Conservation (phyloP, 2,329 filamentous ascomycete species). For the Kalmusia sp. region DNA sequence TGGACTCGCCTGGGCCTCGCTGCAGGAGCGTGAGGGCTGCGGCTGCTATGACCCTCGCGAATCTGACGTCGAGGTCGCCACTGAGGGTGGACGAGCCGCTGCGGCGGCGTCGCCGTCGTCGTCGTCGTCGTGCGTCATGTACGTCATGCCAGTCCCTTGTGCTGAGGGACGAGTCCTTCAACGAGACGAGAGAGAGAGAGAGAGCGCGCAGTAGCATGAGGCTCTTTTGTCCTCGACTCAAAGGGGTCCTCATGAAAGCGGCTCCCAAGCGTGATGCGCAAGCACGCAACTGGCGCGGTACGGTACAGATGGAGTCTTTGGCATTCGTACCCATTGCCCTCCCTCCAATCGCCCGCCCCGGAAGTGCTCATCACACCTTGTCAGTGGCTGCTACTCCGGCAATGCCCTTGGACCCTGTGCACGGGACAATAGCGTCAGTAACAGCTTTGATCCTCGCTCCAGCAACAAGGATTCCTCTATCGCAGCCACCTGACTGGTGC, state of each 20-base stretch:
- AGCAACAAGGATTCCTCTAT: constrained; percentile 15
- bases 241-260: too few relatives aligned
- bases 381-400: neutral
- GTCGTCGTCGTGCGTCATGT: neutral
- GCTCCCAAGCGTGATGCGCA: too few relatives aligned
- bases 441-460: neutral
- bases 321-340: too few relatives aligned
- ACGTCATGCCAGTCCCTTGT: constrained; percentile 10
- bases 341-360: neutral
- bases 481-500: constrained; percentile 20
- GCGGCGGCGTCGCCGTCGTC: neutral
- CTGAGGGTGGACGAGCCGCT: neutral
- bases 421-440: neutral
- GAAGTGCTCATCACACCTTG: neutral
- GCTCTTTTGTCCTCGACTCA: too few relatives aligned
- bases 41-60: constrained; percentile 1
- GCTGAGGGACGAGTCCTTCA: too few relatives aligned
- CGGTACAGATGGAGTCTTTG: too few relatives aligned
- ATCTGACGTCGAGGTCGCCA: constrained; percentile 8
- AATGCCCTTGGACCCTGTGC: constrained; percentile 1
- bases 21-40: too few relatives aligned
- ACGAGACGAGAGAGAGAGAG: too few relatives aligned
- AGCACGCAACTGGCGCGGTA: neutral
- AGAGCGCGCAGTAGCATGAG: too few relatives aligned
- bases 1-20: too few relatives aligned